Percentiles rank a stretch among this genome's conserved stretches.
Evolutionary conservation across 202 grass and related monocot genomes (phyloP).

Genomic region (Musa balbisiana): DNA sequence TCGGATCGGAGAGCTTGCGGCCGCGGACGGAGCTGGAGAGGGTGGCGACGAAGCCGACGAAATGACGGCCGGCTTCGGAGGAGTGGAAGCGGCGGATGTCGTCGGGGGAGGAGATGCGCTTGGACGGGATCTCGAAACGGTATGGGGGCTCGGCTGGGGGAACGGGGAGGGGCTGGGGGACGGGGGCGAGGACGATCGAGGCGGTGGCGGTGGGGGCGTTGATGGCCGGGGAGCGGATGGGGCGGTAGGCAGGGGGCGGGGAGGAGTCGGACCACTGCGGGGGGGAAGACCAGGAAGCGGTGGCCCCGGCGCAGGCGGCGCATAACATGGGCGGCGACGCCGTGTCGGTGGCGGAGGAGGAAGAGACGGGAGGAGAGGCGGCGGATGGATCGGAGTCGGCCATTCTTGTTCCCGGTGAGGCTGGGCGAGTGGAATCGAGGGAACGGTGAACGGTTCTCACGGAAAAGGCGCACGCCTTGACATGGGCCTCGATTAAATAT

Average conservation of each 20-base stretch:
- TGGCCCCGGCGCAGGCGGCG: conserved; percentile 51
- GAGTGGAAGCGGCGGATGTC: conserved; percentile 60
- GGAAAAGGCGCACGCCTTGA: too few species aligned
- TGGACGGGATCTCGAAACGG: conserved; percentile 44
- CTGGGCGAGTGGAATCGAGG: too few species aligned
- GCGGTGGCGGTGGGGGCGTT: conserved; percentile 75
- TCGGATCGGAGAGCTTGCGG: conserved; percentile 66
- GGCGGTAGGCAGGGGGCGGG: conserved; percentile 89
- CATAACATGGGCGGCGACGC: neutral
- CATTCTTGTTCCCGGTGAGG: neutral
- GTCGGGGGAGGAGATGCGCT: conserved; percentile 54
- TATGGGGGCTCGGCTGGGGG: conserved; percentile 43
- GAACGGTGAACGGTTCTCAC: too few species aligned
- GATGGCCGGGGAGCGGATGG: conserved; percentile 71
- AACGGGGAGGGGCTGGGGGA: conserved; percentile 63
- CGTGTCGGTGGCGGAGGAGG: conserved; percentile 11
- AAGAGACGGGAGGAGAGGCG: neutral
- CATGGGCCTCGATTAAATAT: neutral
- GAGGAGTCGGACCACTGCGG: conserved; percentile 42
- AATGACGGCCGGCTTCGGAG: conserved; percentile 61
- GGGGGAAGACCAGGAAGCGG: conserved; percentile 27
- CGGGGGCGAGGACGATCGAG: conserved; percentile 65
- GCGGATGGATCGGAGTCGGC: conserved; percentile 5
- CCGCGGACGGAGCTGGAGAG: conserved; percentile 67
- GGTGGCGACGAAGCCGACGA: conserved; percentile 65